A percentile compares a stretch with the other conserved stretches of the same genome.
Evolutionary conservation across 495 filamentous ascomycete species (phyloP).

Genomic region (Neurospora sp.): DNA sequence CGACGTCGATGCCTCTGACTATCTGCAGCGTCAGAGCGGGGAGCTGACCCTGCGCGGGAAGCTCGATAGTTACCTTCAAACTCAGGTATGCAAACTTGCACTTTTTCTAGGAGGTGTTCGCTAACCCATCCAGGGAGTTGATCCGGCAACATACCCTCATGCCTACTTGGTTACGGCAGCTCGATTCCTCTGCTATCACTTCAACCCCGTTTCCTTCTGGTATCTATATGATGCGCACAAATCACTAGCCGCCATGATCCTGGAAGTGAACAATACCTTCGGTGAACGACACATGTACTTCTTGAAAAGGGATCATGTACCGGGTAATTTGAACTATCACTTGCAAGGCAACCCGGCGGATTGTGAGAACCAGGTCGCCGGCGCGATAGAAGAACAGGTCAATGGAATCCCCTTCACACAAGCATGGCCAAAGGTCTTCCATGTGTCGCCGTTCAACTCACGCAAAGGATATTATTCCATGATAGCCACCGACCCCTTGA

Average conservation of each 20-base stretch:
- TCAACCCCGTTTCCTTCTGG: conserved; percentile 75
- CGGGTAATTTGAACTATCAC: neutral
- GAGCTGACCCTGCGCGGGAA: conserved; percentile 44
- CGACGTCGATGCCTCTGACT: conserved; percentile 46
- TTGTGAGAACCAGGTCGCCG: conserved; percentile 1
- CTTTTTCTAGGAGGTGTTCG: neutral
- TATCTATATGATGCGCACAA: conserved; percentile 56
- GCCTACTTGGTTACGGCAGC: conserved; percentile 64
- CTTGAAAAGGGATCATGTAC: conserved; percentile 25
- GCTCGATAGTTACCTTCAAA: conserved; percentile 46
- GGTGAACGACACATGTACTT: conserved; percentile 59
- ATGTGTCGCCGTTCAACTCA: conserved; percentile 66
- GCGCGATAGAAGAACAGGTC: neutral
- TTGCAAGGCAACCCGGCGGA: neutral
- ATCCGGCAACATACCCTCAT: conserved; percentile 43
- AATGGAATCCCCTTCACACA: conserved; percentile 27
- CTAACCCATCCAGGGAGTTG: conserved; percentile 33
- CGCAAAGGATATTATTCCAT: conserved; percentile 51
- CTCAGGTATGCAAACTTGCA: conserved; percentile 25
- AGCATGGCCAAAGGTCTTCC: conserved; percentile 58
- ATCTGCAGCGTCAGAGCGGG: conserved; percentile 41
- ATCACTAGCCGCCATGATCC: conserved; percentile 53
- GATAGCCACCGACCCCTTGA: conserved; percentile 44
- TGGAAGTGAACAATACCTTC: conserved; percentile 76
- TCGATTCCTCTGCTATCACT: conserved; percentile 57